Evolutionary conservation across 2,329 filamentous ascomycete genomes (phyloP).

Genomic region (Epichloe sylvatica): DNA sequence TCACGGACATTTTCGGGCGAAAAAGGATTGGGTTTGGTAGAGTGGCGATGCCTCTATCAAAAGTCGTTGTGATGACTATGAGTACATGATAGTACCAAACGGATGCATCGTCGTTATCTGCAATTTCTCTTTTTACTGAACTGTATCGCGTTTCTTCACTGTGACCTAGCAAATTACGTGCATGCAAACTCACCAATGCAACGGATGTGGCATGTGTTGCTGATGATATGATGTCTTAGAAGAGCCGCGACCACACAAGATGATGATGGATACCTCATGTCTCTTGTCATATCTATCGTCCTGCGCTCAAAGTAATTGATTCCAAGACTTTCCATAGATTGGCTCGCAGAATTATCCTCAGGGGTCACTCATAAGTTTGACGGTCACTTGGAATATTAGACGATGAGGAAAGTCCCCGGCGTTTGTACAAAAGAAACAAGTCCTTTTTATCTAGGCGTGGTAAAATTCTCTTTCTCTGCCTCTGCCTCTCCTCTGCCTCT

Average conservation of each 20-base stretch:
- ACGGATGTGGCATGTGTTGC: no score
- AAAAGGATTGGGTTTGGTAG: constrained; percentile 43
- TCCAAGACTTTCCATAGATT: no score
- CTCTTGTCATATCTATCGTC: no score
- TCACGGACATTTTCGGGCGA: constrained; percentile 42
- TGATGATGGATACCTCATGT: no score
- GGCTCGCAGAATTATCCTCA: no score
- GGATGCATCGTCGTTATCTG: constrained; percentile 23
- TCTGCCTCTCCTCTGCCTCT: no score
- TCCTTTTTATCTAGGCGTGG: neutral
- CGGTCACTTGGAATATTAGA: no score
- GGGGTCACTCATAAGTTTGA: neutral
- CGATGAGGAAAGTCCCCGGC: constrained; percentile 1
- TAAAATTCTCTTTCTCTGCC: neutral
- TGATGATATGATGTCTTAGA: no score
- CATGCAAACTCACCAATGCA: neutral
- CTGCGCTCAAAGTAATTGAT: no score
- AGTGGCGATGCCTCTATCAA: constrained; percentile 29
- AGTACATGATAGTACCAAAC: constrained; percentile 31
- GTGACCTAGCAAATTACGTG: neutral
- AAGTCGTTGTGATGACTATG: constrained; percentile 30
- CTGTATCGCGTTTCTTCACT: neutral
- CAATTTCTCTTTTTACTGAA: neutral
- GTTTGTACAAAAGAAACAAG: neutral
- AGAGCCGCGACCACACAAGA: no score